Evolutionary conservation across 805 yeast genomes (phyloP).

Genomic region (Teunomyces aglyptinius): DNA sequence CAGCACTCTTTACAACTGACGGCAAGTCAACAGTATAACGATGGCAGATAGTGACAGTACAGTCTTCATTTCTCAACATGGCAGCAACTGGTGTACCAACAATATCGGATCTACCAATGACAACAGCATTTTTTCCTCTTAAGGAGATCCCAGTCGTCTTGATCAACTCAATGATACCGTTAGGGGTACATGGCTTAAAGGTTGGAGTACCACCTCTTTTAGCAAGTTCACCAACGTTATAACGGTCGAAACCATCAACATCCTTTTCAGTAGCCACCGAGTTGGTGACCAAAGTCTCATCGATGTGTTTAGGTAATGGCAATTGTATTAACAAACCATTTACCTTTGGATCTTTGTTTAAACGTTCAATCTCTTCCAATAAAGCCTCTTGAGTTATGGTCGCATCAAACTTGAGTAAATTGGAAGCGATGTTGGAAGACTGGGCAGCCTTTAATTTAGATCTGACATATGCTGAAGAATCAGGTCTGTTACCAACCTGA

Average conservation of each 20-base stretch:
- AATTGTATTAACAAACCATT: conserved; percentile 89
- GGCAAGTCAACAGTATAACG: conserved; percentile 66
- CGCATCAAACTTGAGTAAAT: conserved; percentile 62
- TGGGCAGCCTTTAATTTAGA: conserved; percentile 89
- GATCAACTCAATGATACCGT: conserved; percentile 82
- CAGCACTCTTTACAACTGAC: conserved; percentile 61
- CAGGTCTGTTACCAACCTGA: conserved; percentile 89
- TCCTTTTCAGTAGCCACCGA: conserved; percentile 82
- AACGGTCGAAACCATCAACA: conserved; percentile 91
- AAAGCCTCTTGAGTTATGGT: conserved; percentile 58
- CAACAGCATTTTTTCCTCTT: conserved; percentile 84
- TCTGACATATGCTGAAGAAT: conserved; percentile 85
- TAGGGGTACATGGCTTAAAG: conserved; percentile 93
- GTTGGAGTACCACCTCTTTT: conserved; percentile 81
- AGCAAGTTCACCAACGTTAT: conserved; percentile 85
- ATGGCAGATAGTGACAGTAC: conserved; percentile 87
- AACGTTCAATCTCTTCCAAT: conserved; percentile 53
- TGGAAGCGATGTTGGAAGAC: conserved; percentile 74
- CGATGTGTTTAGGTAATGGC: conserved; percentile 79
- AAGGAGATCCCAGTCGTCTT: conserved; percentile 64
- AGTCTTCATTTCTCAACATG: conserved; percentile 72
- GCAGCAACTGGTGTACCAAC: conserved; percentile 94
- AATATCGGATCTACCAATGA: conserved; percentile 91
- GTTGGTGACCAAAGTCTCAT: conserved; percentile 77
- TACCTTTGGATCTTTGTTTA: conserved; percentile 73